These are phyloP conservation scores for Acephala macrosclerotiorum DNA, from an alignment of 2,329 filamentous ascomycete genomes.

Conservation along the genomic window DNA sequence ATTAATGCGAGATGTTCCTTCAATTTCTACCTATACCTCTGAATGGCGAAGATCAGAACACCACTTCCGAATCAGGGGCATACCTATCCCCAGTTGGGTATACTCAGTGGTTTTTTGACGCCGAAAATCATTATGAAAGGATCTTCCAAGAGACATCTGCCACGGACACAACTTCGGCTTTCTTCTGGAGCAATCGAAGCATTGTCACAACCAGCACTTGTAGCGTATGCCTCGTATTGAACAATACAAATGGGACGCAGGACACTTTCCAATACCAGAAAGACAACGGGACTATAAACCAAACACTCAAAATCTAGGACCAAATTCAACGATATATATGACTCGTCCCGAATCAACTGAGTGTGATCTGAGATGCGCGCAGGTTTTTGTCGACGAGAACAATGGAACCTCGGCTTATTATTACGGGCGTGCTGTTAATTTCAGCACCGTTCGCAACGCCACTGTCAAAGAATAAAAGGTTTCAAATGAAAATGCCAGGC, in stretches of 20 bases:
- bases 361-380: background rate
- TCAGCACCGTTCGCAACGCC: background rate
- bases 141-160: background rate
- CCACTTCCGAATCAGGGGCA: background rate
- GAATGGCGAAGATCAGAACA: background rate
- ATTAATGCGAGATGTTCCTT: background rate
- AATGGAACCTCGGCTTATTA: background rate
- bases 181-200: background rate
- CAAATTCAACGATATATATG: background rate
- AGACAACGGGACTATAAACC: background rate
- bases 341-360: background rate
- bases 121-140: background rate
- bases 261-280: background rate
- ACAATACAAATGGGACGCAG: background rate
- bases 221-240: background rate
- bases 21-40: background rate
- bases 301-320: background rate
- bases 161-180: background rate
- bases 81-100: background rate
- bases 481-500: constrained; percentile 1
- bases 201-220: background rate
- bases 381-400: background rate
- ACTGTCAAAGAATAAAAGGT: background rate
- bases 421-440: background rate
- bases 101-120: background rate